Base-by-base conservation (phyloP, 1,139 yeast species). In the Arxiozyma slooffiae region DNA sequence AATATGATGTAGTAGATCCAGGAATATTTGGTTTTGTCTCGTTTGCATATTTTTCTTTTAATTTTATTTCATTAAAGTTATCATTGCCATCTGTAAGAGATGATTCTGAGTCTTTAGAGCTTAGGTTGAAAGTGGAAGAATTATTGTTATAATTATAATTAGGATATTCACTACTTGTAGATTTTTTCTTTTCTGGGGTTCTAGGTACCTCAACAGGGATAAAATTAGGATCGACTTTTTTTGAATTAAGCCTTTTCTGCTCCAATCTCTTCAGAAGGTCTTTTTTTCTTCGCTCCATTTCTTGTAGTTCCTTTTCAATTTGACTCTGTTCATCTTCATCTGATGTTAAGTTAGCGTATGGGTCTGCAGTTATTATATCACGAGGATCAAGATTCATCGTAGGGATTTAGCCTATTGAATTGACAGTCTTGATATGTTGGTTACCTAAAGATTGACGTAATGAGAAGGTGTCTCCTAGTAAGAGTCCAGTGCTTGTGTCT, bases 1-100 rank as follows among this genome's bases (percentile, higher is more conserved):
- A 70, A 52, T 68, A 70, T 1, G 70, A 56, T 3, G 71, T 64
- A 3, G 67, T 51, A 16, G 20, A 37, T 18, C 17, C 24, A 18
- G 7, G 22, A 18, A 20, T 11, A n/a, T 24, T 37, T 42, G 11
- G 18, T 30, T 4, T 39, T 22, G 1, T 47, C 7, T 39, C 24
- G 37, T 17, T 48, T 43, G 6, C 17, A 30, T 23, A 48, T 17
- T 17, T 42, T 24, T 11, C 17, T 18, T 43, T 52, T 56, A 49
- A 52, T 50, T 5, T 30, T 34, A 40, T 52, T 40, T 55, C 60
- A 47, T 55, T 54, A 2, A 34, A 38, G 41, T 53, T 51, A 17
- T 20, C 39, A 3, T 38, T 20, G 1, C 30, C 42, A 14, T 44
- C 22, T 14, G 18, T 8, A 8, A 22, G 23, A 6, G 42, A 7